phyloP scores from a whole-genome alignment of 345 rosid genomes.

The Pseudoturritis turrita region DNA sequence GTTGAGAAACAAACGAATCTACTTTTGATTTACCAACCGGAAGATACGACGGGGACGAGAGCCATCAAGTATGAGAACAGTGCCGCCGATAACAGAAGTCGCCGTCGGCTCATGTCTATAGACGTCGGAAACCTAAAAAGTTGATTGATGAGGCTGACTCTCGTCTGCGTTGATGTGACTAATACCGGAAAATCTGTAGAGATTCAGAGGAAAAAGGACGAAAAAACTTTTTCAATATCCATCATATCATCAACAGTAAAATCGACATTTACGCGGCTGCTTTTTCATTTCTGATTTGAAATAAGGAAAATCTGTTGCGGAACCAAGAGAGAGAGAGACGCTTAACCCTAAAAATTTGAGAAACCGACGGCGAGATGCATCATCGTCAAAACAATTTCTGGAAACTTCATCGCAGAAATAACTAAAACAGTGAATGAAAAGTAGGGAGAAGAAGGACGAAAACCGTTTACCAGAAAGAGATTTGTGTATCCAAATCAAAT shows the following conservation, averaged over 20 bases:
- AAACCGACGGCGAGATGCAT: slow-evolving; percentile 38
- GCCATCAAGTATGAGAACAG: neutral
- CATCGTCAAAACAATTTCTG: neutral
- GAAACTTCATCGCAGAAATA: neutral
- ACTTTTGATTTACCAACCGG: neutral
- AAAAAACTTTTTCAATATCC: neutral
- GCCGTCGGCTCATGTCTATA: slow-evolving; percentile 19
- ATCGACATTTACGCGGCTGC: neutral
- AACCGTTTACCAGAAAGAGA: too few relatives aligned
- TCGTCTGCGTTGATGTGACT: slow-evolving; percentile 6
- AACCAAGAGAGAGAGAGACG: neutral
- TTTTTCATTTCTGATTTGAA: neutral
- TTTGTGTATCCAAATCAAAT: neutral
- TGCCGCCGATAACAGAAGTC: neutral
- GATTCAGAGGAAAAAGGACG: slow-evolving; percentile 16
- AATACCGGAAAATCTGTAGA: slow-evolving; percentile 10
- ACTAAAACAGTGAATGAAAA: neutral
- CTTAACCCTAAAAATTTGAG: slow-evolving; percentile 8
- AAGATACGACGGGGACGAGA: slow-evolving; percentile 4
- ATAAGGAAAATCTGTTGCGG: neutral
- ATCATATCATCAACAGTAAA: slow-evolving; percentile 30
- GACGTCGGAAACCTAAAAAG: neutral
- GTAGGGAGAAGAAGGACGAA: neutral
- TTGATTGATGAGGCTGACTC: neutral
- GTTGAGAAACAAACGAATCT: neutral